Base-by-base conservation (phyloP, 805 yeast genomes). In the Starmerella bombicola region DNA sequence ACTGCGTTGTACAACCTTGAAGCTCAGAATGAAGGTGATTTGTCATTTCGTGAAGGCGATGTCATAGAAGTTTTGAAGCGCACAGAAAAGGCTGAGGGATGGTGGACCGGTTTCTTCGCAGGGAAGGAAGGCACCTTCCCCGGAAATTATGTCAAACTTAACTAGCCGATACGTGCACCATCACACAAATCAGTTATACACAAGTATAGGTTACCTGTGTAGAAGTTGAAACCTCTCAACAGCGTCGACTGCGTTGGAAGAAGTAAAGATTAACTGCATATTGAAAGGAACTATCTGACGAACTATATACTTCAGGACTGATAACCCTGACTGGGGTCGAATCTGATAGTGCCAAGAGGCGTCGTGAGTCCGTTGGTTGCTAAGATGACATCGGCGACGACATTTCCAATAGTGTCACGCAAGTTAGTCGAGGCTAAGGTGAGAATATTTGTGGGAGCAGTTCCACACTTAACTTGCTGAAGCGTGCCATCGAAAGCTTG, bases 81-180 rank as follows among this genome's bases (percentile, higher is more conserved):
- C 55, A 80, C 94, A 1, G 68, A 73, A 0, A 95, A 85, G 58
- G 70, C 77, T 39, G 84, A 83, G 54, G 98, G 94, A 5, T 91
- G 98, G 98, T 91, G 98, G 98, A 84, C 95, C 0, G 98, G 98
- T 12, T 64, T 69, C 30, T 65, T 71, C 47, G 82, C 84, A 53
- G 96, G 95, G 7, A 78, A 69, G 44, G 77, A 79, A 44, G 98
- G 98, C 43, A 80, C 78, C 9, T 91, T 93, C 67, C 98, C 98
- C 5, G 98, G 95, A 8, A 91, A 88, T 58, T 91, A 91, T 55
- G 98, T 91, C 21, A 88, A 80, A 58, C 59, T 83, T 12, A 41
- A 41, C 16, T 42, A 38, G 25, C 7, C 21, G 34, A 7, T 15
- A 18, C 18, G 13, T 31, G 17, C 13, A 24, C 13, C 12, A 24